Evolutionary conservation across 2,329 filamentous ascomycete genomes (phyloP).

Genomic region (Laburnicola sp.): DNA sequence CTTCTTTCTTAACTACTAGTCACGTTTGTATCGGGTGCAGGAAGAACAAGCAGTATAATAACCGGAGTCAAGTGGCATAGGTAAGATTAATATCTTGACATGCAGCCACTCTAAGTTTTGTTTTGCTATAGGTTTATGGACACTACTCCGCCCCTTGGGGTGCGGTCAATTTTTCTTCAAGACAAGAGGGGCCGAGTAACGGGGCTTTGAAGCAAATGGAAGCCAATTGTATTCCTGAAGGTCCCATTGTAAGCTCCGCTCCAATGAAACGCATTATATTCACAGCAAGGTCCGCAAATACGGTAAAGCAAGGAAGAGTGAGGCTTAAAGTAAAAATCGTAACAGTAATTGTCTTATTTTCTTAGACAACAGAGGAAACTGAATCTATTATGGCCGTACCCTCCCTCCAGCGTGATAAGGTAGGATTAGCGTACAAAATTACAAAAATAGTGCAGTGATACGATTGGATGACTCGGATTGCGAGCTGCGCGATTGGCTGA

Average conservation of each 20-base stretch:
- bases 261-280: slow-evolving; percentile 62
- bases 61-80: slow-evolving; percentile 64
- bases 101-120: too few relatives aligned
- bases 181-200: too few relatives aligned
- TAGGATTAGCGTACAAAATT: too few relatives aligned
- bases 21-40: slow-evolving; percentile 72
- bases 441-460: background rate
- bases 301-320: slow-evolving; percentile 37
- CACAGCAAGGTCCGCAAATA: slow-evolving; percentile 33
- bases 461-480: slow-evolving; percentile 5
- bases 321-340: slow-evolving; percentile 32
- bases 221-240: slow-evolving; percentile 68
- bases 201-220: too few relatives aligned
- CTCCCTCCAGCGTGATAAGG: background rate
- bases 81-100: slow-evolving; percentile 64
- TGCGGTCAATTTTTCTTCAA: too few relatives aligned
- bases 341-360: background rate
- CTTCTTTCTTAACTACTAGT: slow-evolving; percentile 68
- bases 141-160: too few relatives aligned
- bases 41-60: slow-evolving; percentile 74
- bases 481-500: background rate
- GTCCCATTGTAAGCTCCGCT: slow-evolving; percentile 75
- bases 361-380: background rate
- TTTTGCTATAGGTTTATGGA: too few relatives aligned
- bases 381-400: too few relatives aligned